Conservation (phyloP, 1,139 yeast genomes). For the Hyphopichia buzzinii region DNA sequence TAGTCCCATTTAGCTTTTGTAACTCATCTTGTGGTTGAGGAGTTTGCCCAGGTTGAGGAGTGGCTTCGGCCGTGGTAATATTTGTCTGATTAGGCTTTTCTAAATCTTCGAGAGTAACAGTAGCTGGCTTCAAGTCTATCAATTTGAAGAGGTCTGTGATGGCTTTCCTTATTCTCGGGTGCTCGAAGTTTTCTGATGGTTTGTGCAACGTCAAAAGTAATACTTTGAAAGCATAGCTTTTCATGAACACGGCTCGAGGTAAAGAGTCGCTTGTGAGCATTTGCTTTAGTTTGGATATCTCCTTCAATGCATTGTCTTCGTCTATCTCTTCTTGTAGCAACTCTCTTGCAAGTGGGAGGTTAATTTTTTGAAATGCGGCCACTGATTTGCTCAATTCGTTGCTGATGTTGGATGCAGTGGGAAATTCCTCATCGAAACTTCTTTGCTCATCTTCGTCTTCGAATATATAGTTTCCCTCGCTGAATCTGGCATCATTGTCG, state of each 20-base stretch:
- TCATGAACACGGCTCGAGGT: slow-evolving; percentile 30
- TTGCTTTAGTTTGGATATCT: slow-evolving; percentile 10
- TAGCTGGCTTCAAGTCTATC: slow-evolving; percentile 18
- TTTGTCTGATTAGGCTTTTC: slow-evolving; percentile 1
- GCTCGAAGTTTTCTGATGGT: slow-evolving; percentile 18
- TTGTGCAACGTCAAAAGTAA: slow-evolving; percentile 33
- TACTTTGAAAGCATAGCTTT: slow-evolving; percentile 31
- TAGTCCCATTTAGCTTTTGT: no score
- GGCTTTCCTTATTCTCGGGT: slow-evolving; percentile 17
- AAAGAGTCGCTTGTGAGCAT: slow-evolving; percentile 7
- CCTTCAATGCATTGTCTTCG: slow-evolving; percentile 13
- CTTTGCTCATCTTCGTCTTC: slow-evolving; percentile 32
- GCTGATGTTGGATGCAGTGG: slow-evolving; percentile 20
- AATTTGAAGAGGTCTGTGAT: slow-evolving; percentile 23
- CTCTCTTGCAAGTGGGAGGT: slow-evolving; percentile 16
- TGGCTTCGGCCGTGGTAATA: background rate
- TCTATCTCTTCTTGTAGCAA: slow-evolving; percentile 13
- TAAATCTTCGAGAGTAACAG: slow-evolving; percentile 16
- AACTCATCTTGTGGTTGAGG: no score
- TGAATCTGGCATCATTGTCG: slow-evolving; percentile 17
- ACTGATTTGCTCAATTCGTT: slow-evolving; percentile 15
- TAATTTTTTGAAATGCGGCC: slow-evolving; percentile 19
- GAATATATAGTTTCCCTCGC: slow-evolving; percentile 35
- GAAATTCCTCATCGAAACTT: slow-evolving; percentile 23
- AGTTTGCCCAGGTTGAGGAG: background rate